Evolutionary conservation across 192 early-diverging fungal genomes (phyloP).

Genomic region (Obelidium mucronatum): DNA sequence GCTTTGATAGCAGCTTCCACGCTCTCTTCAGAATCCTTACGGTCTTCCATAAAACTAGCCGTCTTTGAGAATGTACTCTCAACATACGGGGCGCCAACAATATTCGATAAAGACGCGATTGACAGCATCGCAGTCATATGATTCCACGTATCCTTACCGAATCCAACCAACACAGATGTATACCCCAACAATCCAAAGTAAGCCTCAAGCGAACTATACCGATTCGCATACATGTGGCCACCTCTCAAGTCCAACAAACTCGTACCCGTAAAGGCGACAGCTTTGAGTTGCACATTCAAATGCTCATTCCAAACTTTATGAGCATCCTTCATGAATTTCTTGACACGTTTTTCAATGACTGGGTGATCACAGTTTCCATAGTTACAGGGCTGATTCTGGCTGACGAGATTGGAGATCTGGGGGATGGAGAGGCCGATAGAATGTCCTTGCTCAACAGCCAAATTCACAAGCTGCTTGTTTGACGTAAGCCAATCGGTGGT

Average conservation of each 20-base stretch:
- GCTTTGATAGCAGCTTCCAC: neutral
- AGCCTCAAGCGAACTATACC: neutral
- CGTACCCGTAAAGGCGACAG: conserved; percentile 7
- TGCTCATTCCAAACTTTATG: neutral
- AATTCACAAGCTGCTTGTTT: neutral
- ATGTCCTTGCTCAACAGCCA: neutral
- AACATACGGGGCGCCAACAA: neutral
- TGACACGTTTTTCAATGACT: neutral
- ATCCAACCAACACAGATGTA: neutral
- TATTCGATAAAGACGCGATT: neutral
- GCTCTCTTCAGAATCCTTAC: neutral
- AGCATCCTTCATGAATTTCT: neutral
- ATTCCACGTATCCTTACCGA: neutral
- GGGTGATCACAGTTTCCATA: conserved; percentile 20
- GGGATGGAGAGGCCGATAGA: conserved; percentile 1
- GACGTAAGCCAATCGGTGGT: neutral
- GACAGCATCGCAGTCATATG: neutral
- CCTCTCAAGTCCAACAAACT: neutral
- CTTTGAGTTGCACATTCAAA: neutral
- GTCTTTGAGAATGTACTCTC: neutral
- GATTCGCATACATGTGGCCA: neutral
- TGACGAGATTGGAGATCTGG: neutral
- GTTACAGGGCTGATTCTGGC: neutral
- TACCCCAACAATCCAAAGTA: neutral
- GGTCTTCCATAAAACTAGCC: neutral